phyloP scores from a whole-genome alignment of 805 yeast genomes.

The Isabelozyma rhagii region DNA sequence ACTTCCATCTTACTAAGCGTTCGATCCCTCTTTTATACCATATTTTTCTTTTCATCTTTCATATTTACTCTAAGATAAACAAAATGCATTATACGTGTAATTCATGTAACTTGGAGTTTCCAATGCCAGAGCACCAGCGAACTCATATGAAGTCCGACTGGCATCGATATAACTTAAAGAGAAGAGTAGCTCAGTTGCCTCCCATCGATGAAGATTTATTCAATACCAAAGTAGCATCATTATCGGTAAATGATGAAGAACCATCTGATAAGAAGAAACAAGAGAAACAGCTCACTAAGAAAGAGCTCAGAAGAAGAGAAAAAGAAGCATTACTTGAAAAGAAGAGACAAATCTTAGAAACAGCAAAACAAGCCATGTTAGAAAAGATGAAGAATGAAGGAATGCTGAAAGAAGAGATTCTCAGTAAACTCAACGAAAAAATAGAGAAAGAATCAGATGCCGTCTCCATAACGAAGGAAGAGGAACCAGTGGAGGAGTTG shows the following conservation, averaged over 20 bases:
- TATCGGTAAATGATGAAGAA: slow-evolving; percentile 10
- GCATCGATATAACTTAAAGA: slow-evolving; percentile 94
- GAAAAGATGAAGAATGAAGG: slow-evolving; percentile 24
- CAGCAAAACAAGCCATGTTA: slow-evolving; percentile 42
- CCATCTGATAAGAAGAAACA: slow-evolving; percentile 12
- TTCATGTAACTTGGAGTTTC: slow-evolving; percentile 80
- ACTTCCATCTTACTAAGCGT: neutral
- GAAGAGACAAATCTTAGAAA: slow-evolving; percentile 45
- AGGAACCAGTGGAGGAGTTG: slow-evolving; percentile 11
- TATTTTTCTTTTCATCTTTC: too few species aligned
- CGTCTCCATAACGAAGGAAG: slow-evolving; percentile 3
- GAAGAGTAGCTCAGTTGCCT: slow-evolving; percentile 75
- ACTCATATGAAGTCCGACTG: slow-evolving; percentile 96
- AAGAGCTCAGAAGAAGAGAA: slow-evolving; percentile 48
- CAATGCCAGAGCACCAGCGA: slow-evolving; percentile 80
- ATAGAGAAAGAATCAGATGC: slow-evolving; percentile 2
- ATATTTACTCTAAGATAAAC: neutral
- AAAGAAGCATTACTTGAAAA: slow-evolving; percentile 49
- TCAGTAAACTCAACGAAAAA: slow-evolving; percentile 4
- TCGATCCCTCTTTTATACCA: too few species aligned
- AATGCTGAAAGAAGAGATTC: slow-evolving; percentile 14
- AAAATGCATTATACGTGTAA: slow-evolving; percentile 59
- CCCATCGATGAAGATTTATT: slow-evolving; percentile 43
- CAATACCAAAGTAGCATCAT: slow-evolving; percentile 21
- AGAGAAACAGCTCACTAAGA: slow-evolving; percentile 39